Evolutionary conservation across 805 yeast species (phyloP).

Genomic region (Saccharomycopsis fibuligera): DNA sequence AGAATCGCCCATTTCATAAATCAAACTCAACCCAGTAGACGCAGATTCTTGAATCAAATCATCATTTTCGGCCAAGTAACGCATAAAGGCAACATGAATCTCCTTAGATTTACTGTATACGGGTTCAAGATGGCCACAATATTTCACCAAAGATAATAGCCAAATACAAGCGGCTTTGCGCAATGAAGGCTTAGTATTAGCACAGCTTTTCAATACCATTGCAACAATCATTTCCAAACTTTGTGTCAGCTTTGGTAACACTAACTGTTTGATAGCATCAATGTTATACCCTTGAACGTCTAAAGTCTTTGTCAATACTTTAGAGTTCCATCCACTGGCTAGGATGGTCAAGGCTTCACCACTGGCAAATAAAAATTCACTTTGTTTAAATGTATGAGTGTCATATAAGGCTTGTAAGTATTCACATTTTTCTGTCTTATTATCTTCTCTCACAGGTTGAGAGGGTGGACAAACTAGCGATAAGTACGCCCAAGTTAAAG

Average conservation of each 20-base stretch:
- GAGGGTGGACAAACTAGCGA: conserved; percentile 34
- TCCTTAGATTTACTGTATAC: conserved; percentile 42
- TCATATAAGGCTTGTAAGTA: conserved; percentile 36
- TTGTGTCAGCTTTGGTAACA: neutral
- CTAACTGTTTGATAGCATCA: conserved; percentile 10
- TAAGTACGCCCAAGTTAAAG: conserved; percentile 49
- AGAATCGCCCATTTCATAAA: conserved; percentile 69
- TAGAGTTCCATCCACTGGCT: conserved; percentile 72
- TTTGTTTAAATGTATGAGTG: conserved; percentile 58
- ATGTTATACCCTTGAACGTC: conserved; percentile 38
- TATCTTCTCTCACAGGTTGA: conserved; percentile 20
- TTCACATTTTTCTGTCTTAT: conserved; percentile 24
- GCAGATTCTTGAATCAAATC: conserved; percentile 91
- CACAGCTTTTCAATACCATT: conserved; percentile 45
- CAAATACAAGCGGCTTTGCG: conserved; percentile 79
- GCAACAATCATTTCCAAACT: conserved; percentile 19
- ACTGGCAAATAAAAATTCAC: conserved; percentile 67
- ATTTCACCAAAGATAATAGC: conserved; percentile 75
- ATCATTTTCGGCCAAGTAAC: conserved; percentile 72
- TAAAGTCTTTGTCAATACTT: conserved; percentile 40
- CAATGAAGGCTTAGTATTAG: conserved; percentile 63
- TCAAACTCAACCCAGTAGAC: conserved; percentile 74
- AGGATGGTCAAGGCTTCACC: conserved; percentile 79
- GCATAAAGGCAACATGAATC: conserved; percentile 71
- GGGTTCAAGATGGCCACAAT: conserved; percentile 45